Conservation (phyloP, 2,329 filamentous ascomycete genomes). For the Cladosporium colombiae region DNA sequence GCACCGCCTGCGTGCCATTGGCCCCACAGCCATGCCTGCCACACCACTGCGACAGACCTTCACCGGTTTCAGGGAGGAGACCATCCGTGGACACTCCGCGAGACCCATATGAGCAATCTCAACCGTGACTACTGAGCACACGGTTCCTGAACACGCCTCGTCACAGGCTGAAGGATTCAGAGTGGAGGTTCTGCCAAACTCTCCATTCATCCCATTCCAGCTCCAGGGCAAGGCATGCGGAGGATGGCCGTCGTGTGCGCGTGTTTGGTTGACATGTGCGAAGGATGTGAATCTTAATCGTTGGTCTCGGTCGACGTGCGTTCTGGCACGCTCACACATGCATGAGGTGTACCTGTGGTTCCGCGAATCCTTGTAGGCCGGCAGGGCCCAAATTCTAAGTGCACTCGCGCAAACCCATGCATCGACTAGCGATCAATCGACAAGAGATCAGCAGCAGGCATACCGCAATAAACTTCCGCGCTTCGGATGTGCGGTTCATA, state of each 20-base stretch:
- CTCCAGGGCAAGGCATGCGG: background rate
- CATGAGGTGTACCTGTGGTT: background rate
- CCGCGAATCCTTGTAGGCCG: conserved; percentile 12
- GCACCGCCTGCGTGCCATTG: conserved; percentile 16
- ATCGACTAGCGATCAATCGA: conserved; percentile 10
- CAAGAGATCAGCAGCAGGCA: conserved; percentile 17
- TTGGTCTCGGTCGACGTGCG: background rate
- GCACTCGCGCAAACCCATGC: background rate
- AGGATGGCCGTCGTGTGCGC: background rate
- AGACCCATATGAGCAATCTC: conserved; percentile 13
- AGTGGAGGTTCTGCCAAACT: background rate
- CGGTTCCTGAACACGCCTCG: conserved; percentile 3
- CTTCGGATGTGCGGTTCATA: background rate
- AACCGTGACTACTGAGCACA: background rate
- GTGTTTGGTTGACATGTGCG: background rate
- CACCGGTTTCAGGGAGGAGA: conserved; percentile 12
- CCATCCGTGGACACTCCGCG: conserved; percentile 1
- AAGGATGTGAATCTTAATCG: background rate
- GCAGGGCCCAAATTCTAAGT: conserved; percentile 5
- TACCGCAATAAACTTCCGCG: conserved; percentile 7
- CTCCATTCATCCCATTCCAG: background rate
- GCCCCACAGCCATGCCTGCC: conserved; percentile 11
- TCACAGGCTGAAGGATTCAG: conserved; percentile 1
- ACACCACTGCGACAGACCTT: conserved; percentile 15
- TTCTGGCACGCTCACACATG: background rate